phyloP scores from a whole-genome alignment of 164 flowering plant species.

The Annona squamosa region DNA sequence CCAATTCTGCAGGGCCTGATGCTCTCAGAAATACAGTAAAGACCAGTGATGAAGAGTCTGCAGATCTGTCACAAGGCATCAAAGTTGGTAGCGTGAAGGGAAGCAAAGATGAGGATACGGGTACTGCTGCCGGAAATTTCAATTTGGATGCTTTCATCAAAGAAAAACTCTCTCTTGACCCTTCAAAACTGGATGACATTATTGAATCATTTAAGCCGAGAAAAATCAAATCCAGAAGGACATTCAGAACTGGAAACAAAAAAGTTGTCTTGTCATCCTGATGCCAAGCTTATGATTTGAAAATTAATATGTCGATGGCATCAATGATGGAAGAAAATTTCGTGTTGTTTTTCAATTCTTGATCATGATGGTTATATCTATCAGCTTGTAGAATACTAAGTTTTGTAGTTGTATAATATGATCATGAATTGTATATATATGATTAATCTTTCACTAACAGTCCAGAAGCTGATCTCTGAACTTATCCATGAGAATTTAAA shows the following conservation, averaged over 20 bases:
- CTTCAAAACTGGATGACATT: conserved; percentile 43
- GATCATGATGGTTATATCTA: too few relatives aligned
- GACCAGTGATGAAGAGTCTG: conserved; percentile 14
- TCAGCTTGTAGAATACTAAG: too few relatives aligned
- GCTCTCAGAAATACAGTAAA: conserved; percentile 12
- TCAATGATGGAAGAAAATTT: too few relatives aligned
- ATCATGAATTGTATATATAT: too few relatives aligned
- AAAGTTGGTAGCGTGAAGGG: conserved; percentile 3
- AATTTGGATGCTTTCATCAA: conserved; percentile 58
- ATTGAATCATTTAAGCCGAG: conserved; percentile 25
- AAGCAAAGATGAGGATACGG: conserved; percentile 2
- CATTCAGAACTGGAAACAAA: conserved; percentile 22
- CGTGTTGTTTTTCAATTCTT: too few relatives aligned
- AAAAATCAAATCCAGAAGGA: conserved; percentile 21
- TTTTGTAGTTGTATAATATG: too few relatives aligned
- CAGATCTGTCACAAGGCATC: conserved; percentile 3
- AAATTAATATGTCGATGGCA: too few relatives aligned
- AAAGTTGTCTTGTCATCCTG: conserved; percentile 1
- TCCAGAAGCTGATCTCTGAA: too few relatives aligned
- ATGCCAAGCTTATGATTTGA: neutral
- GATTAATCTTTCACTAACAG: too few relatives aligned
- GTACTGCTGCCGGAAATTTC: conserved; percentile 21
- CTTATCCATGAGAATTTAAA: too few relatives aligned
- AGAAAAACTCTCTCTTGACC: conserved; percentile 53
- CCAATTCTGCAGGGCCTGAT: conserved; percentile 17